Conservation (phyloP, 768 basidiomycete genomes). For the Leucocoprinus sp. region DNA sequence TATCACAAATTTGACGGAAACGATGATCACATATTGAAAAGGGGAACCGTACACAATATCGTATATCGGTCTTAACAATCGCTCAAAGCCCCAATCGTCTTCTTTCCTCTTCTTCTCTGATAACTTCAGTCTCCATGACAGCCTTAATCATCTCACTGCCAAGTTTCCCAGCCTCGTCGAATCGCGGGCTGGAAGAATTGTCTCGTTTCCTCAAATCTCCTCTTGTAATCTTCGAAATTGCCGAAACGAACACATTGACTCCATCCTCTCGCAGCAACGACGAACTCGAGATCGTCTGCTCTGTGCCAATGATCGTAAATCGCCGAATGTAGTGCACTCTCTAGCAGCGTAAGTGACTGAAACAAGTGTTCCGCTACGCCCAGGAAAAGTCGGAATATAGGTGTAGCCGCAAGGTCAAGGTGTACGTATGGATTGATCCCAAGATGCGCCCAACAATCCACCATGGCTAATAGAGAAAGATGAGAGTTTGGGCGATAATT, state of each 20-base stretch:
- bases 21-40: too few species aligned
- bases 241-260: slow-evolving; percentile 93
- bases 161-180: slow-evolving; percentile 76
- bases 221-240: slow-evolving; percentile 79
- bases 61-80: too few species aligned
- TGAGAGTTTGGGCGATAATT: slow-evolving; percentile 73
- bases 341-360: slow-evolving; percentile 53
- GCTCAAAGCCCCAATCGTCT: neutral
- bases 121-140: slow-evolving; percentile 56
- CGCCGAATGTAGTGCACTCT: slow-evolving; percentile 66
- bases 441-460: slow-evolving; percentile 92
- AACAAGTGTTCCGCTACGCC: slow-evolving; percentile 97
- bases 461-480: slow-evolving; percentile 92
- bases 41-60: too few species aligned
- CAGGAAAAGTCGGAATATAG: slow-evolving; percentile 93
- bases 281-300: slow-evolving; percentile 89
- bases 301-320: slow-evolving; percentile 72
- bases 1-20: too few species aligned
- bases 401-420: slow-evolving; percentile 89
- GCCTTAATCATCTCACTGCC: slow-evolving; percentile 88
- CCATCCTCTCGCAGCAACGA: slow-evolving; percentile 91
- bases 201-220: slow-evolving; percentile 73
- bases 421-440: slow-evolving; percentile 85
- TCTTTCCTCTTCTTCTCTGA: slow-evolving; percentile 24
- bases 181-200: slow-evolving; percentile 79